Base-by-base conservation (phyloP, 176 grass and related monocot species). In the Ampelocalamus luodianensis region DNA sequence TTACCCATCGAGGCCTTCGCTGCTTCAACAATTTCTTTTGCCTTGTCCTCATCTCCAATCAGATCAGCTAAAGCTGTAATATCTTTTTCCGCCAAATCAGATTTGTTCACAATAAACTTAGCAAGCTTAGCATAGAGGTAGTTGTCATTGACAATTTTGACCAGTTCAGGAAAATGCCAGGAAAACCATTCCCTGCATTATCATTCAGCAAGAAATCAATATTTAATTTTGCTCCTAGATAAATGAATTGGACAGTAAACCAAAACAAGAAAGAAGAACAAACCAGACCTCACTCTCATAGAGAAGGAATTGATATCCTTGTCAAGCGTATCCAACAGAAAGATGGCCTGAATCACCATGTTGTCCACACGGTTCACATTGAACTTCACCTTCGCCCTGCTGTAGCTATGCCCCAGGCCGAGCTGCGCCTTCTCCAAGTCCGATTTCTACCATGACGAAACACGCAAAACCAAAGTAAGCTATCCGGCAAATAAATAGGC, bases 1-100 rank as follows among this genome's bases (percentile, higher is more conserved):
- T 72, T 94, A 93, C 91, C 94, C 94, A 97, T 97, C 2, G 91
- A 97, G 53, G 94, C 94, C 72, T 97, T 97, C 54, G 94, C 94
- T 83, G 94, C 94, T 90, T 94, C 91, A 44, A 97, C 89, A 87
- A 97, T 90, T 87, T 93, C 91, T 75, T 97, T 97, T 81, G 94
- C 94, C 83, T 97, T 97, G 27, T 94, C 94, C 82, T 90, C 85
- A 43, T 97, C 94, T 62, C 94, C 94, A 72, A 88, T 80, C 81
- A 97, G 77, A 44, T 93, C 94, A 74, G 85, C 82, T 79, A 97
- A 82, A 53, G 60, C 87, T 20, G 85, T 71, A 77, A 93, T 77
- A 79, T 97, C 76, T 71, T 81, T 70, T 80, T 97, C 91, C 10
- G 85, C 71, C 76, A 97, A 92, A 16, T 97, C 85, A 53, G 94